These are phyloP conservation scores for Citrus maxima DNA, from an alignment of 345 rosid genomes.

Conservation along the genomic window DNA sequence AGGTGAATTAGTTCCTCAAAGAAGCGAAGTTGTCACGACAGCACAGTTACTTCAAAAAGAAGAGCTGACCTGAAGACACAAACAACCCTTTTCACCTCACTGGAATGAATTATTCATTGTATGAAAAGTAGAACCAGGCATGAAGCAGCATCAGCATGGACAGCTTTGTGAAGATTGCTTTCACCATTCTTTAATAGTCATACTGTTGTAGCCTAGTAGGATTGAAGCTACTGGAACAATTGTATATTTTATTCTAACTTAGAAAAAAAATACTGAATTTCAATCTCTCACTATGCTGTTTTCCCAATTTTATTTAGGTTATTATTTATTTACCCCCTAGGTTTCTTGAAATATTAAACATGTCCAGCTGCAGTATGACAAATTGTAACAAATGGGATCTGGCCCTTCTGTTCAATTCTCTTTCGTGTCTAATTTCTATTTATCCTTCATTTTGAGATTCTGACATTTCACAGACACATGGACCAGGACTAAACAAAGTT, in stretches of 20 bases:
- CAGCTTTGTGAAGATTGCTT: neutral
- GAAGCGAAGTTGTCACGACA: neutral
- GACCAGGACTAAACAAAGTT: too few relatives aligned
- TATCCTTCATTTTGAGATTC: too few relatives aligned
- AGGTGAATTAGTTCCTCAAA: constrained; percentile 17
- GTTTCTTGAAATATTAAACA: neutral
- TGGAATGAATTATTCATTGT: neutral
- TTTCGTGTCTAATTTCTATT: too few relatives aligned
- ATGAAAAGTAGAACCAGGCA: constrained; percentile 1
- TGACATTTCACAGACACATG: too few relatives aligned
- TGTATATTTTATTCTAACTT: neutral
- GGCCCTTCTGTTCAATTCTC: neutral
- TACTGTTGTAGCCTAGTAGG: neutral
- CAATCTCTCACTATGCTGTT: neutral
- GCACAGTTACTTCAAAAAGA: neutral
- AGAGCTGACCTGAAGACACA: neutral
- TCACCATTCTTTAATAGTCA: neutral
- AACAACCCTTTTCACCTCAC: neutral
- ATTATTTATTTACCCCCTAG: neutral
- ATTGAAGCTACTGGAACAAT: neutral
- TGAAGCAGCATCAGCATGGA: neutral
- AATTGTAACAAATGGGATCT: neutral
- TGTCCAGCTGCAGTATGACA: neutral
- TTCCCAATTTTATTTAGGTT: neutral
- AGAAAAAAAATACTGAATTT: neutral